Conservation (phyloP, 352 stramenopile genomes). For the Pythium guiyangense region DNA sequence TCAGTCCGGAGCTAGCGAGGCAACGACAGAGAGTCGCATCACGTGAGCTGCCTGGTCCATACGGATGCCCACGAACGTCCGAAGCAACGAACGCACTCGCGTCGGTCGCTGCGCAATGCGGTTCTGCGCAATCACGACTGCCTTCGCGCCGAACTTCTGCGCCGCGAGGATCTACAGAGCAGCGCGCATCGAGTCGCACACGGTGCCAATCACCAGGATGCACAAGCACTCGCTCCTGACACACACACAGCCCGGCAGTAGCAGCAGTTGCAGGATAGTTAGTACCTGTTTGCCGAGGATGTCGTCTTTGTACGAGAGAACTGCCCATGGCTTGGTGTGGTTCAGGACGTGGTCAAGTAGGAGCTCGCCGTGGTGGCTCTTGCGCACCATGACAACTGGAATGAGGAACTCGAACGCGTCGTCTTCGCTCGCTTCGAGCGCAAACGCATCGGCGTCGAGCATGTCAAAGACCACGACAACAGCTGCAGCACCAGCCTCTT, state of each 20-base stretch:
- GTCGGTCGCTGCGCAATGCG: conserved; percentile 39
- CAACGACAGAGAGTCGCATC: background rate
- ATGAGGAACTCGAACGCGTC: conserved; percentile 50
- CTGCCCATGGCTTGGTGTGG: conserved; percentile 25
- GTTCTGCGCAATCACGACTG: conserved; percentile 60
- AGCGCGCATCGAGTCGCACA: background rate
- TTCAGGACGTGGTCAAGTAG: conserved; percentile 43
- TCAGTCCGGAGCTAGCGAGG: conserved; percentile 30
- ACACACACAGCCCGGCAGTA: too few species aligned
- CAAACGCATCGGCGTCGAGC: conserved; percentile 60
- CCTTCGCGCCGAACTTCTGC: conserved; percentile 60
- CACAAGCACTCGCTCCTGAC: too few species aligned
- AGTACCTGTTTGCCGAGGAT: conserved; percentile 63
- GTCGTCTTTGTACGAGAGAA: conserved; percentile 63
- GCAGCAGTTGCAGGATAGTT: too few species aligned
- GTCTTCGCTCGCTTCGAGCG: conserved; percentile 44
- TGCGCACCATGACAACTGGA: conserved; percentile 66
- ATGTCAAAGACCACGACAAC: conserved; percentile 70
- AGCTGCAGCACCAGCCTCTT: conserved; percentile 44
- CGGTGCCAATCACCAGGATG: too few species aligned
- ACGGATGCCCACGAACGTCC: too few species aligned
- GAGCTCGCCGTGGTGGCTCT: conserved; percentile 42
- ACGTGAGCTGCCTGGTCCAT: too few species aligned
- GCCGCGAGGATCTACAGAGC: conserved; percentile 41
- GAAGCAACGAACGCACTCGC: conserved; percentile 22